A percentile compares a stretch with the other conserved stretches of the same genome.
Evolutionary conservation across 345 rosid genomes (phyloP).

Genomic region (Camelina neglecta): DNA sequence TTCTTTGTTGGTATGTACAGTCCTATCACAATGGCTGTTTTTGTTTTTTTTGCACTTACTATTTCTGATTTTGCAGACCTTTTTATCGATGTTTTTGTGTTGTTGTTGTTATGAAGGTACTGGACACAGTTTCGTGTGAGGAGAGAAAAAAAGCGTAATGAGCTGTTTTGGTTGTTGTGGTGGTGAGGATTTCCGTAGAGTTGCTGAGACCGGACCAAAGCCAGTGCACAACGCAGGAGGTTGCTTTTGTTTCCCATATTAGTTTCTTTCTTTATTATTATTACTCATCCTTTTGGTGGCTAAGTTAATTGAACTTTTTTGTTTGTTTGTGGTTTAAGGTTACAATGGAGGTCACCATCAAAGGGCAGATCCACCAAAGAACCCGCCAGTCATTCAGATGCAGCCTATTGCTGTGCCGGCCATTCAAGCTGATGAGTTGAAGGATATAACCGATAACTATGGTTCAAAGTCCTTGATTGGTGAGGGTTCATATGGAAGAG

Average conservation of each 20-base stretch:
- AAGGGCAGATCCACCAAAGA: slow-evolving; percentile 47
- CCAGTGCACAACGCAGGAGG: slow-evolving; percentile 55
- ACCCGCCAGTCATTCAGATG: slow-evolving; percentile 50
- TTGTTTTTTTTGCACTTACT: no score
- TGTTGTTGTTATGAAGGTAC: neutral
- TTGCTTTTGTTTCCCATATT: slow-evolving; percentile 24
- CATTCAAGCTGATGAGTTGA: slow-evolving; percentile 61
- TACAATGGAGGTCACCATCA: slow-evolving; percentile 53
- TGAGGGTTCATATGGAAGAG: slow-evolving; percentile 96
- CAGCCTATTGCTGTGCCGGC: slow-evolving; percentile 64
- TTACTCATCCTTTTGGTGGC: neutral
- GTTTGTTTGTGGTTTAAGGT: slow-evolving; percentile 44
- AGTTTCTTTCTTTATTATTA: neutral
- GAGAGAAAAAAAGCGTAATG: slow-evolving; percentile 50
- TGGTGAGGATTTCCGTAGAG: slow-evolving; percentile 59
- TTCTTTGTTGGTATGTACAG: neutral
- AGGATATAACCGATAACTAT: slow-evolving; percentile 72
- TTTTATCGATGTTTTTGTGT: slow-evolving; percentile 8
- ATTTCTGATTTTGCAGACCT: no score
- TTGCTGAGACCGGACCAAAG: slow-evolving; percentile 57
- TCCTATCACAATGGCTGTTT: no score
- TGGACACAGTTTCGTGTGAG: slow-evolving; percentile 22
- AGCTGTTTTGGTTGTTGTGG: slow-evolving; percentile 71
- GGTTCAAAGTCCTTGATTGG: slow-evolving; percentile 75
- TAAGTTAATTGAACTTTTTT: neutral